Evolutionary conservation across 2,329 filamentous ascomycete species (phyloP), one percentile per base, ranked within the genome.

Genomic region (Penicillium sumatraense): DNA sequence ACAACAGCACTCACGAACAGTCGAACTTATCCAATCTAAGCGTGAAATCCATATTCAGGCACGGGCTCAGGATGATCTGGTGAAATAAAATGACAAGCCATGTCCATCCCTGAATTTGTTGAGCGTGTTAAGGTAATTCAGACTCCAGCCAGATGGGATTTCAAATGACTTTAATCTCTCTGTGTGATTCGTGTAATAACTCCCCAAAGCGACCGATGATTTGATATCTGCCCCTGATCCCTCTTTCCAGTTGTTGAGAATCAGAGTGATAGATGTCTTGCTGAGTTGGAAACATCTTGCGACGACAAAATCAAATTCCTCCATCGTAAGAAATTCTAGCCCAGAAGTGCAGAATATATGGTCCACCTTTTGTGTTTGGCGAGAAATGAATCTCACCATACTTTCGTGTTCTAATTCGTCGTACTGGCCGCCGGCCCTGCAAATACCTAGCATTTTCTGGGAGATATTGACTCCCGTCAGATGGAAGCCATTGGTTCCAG

Each of bases 301-400:
- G 35, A 66, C 53, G n/a, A 63, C 51, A 50, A 65, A 59, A n/a
- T 57, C 48, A n/a, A 66, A 48, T 10, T 62, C 62, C 35, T 57
- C 54, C 8, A 49, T 44, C 13, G 53, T 33, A 16, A 65, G 41
- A 33, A 62, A 60, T 18, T 64, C 53, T 21, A 60, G 24, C 10
- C 53, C 58, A 5, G 51, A 58, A 13, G 51, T 38, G 20, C 55
- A 61, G 46, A 64, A 57, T 31, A 64, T 52, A 47, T 64, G 63
- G 35, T 65, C 61, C 6, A 64, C 50, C 45, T 11, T 33, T 26
- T 41, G 40, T 16, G 24, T 51, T 16, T 24, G 33, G 4, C 26
- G 33, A 21, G 53, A 40, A 26, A 55, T 40, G 23, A 51, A 51
- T 7, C 16, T n/a, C 13, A 65, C 57, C 46, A 62, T 61, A 5